These are phyloP conservation scores for Suillus weaverae DNA, from an alignment of 768 basidiomycete genomes.

Conservation along the genomic window DNA sequence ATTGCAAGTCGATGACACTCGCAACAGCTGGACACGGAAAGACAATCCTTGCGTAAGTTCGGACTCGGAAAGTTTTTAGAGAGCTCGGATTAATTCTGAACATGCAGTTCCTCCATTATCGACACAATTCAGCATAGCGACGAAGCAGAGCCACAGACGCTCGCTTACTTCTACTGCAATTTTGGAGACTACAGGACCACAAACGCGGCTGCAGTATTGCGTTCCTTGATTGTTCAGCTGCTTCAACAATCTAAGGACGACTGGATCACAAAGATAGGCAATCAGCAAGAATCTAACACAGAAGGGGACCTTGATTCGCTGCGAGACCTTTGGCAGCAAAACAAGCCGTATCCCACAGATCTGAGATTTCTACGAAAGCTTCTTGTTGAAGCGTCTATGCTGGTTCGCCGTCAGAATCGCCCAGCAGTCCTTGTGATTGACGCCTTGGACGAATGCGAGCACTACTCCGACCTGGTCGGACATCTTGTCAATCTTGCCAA, in stretches of 20 bases:
- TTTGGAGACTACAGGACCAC: slow-evolving; percentile 16
- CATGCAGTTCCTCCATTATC: slow-evolving; percentile 2
- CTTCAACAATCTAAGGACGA: neutral
- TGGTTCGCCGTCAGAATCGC: neutral
- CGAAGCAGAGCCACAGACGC: neutral
- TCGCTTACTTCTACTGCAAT: slow-evolving; percentile 23
- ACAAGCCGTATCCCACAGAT: neutral
- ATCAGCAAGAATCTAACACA: neutral
- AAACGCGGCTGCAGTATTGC: slow-evolving; percentile 13
- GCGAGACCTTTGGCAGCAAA: neutral
- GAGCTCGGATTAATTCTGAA: neutral
- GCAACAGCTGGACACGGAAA: neutral
- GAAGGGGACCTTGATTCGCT: neutral
- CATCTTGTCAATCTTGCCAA: neutral
- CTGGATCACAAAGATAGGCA: neutral
- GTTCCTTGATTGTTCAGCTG: slow-evolving; percentile 19
- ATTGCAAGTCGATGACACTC: neutral
- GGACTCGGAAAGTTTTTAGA: neutral
- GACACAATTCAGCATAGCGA: neutral
- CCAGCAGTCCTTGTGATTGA: slow-evolving; percentile 12
- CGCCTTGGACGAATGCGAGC: slow-evolving; percentile 16
- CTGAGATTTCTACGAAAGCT: neutral
- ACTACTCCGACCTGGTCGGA: neutral
- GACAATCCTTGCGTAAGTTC: neutral
- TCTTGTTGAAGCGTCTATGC: neutral